Percentiles rank a stretch among this genome's conserved stretches.
These are phyloP conservation scores for Leccinum sublutescens DNA, from an alignment of 768 basidiomycete species.

Conservation along the genomic window DNA sequence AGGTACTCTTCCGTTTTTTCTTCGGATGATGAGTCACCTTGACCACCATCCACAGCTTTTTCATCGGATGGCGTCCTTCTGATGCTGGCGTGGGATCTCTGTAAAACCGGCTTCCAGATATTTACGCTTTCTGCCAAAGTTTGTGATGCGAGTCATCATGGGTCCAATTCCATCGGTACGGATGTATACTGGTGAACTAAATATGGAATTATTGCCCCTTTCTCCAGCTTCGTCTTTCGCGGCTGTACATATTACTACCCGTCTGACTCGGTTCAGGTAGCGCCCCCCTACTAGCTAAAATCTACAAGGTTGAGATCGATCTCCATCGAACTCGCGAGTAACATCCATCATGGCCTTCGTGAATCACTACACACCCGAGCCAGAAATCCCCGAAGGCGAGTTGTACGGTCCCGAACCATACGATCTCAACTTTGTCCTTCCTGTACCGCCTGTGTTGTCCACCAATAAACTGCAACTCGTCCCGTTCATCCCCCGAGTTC, in stretches of 20 bases:
- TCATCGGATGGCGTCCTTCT: slow-evolving; percentile 2
- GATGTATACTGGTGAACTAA: neutral
- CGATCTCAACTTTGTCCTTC: slow-evolving; percentile 24
- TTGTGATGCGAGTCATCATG: slow-evolving; percentile 71
- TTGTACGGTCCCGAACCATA: slow-evolving; percentile 28
- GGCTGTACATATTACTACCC: no score
- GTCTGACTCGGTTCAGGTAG: no score
- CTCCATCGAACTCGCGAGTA: no score
- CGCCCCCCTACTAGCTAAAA: neutral
- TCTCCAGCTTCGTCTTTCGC: neutral
- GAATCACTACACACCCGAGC: slow-evolving; percentile 17
- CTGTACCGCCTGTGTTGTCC: slow-evolving; percentile 11
- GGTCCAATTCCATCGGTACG: no score
- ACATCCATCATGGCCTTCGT: slow-evolving; percentile 17
- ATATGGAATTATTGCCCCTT: slow-evolving; percentile 7
- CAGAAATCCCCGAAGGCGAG: slow-evolving; percentile 11
- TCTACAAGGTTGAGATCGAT: no score
- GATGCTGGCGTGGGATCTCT: slow-evolving; percentile 7
- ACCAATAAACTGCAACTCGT: slow-evolving; percentile 20
- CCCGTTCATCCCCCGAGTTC: slow-evolving; percentile 23
- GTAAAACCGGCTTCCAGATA: slow-evolving; percentile 63
- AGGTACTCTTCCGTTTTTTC: slow-evolving; percentile 55
- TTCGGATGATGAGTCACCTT: slow-evolving; percentile 36
- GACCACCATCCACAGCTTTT: slow-evolving; percentile 1
- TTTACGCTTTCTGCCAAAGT: slow-evolving; percentile 70